Conservation (phyloP, 805 yeast species). For the Hanseniaspora mollemarum region DNA sequence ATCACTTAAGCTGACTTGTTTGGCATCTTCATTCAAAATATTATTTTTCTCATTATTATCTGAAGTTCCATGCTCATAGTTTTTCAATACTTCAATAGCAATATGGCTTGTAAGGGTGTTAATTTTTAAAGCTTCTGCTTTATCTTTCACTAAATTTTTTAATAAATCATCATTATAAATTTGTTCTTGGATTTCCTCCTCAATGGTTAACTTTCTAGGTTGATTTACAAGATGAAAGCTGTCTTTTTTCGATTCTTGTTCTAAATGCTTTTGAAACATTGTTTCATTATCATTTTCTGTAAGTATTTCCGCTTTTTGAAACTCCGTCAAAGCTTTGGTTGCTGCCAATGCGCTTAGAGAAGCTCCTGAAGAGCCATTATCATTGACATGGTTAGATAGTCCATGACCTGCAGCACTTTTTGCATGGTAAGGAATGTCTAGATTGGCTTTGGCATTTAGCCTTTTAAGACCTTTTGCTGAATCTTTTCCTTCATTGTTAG, state of each 20-base stretch:
- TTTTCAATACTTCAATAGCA: not conserved
- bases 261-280: no score
- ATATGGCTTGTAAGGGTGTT: not conserved
- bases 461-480: no score
- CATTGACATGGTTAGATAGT: no score
- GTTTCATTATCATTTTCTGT: not conserved
- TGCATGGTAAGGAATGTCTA: no score
- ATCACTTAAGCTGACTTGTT: not conserved
- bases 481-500: no score
- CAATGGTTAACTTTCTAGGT: not conserved
- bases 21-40: not conserved
- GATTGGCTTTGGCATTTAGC: no score
- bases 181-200: not conserved
- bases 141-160: not conserved
- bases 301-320: not conserved
- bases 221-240: not conserved
- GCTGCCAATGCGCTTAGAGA: conserved; percentile 6
- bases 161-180: not conserved
- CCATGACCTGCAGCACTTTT: no score
- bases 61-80: not conserved
- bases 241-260: not conserved
- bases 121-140: not conserved
- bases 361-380: not conserved
- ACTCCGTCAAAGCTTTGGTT: not conserved
- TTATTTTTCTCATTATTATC: not conserved